Evolutionary conservation across 2,329 filamentous ascomycete genomes (phyloP).

Genomic region (Penicillium italicum): DNA sequence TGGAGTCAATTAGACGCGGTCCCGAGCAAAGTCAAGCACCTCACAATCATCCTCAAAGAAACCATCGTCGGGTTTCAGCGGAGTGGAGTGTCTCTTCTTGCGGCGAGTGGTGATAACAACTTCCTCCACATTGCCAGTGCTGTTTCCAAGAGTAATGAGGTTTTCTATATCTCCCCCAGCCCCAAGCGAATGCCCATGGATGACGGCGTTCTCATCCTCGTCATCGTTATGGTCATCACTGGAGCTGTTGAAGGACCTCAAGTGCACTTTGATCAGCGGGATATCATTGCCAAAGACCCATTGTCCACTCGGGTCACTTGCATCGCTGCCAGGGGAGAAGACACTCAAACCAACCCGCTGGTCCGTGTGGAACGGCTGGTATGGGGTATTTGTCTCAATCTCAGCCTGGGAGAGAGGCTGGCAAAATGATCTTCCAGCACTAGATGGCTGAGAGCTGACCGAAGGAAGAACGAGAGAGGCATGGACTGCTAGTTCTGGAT

Average conservation of each 20-base stretch:
- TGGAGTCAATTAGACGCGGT: constrained; percentile 45
- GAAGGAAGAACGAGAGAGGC: constrained; percentile 45
- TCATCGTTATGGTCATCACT: constrained; percentile 40
- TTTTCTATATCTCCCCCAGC: constrained; percentile 47
- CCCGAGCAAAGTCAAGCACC: constrained; percentile 77
- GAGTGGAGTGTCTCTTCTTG: constrained; percentile 50
- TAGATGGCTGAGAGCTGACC: constrained; percentile 41
- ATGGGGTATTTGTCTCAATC: constrained; percentile 92
- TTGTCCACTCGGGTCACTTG: constrained; percentile 37
- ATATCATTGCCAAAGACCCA: constrained; percentile 56
- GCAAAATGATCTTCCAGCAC: constrained; percentile 40
- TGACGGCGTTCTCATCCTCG: constrained; percentile 23
- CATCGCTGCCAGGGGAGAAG: constrained; percentile 46
- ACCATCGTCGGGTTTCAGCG: constrained; percentile 54
- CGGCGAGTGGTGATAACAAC: constrained; percentile 78
- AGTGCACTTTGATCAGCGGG: constrained; percentile 46
- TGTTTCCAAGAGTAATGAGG: constrained; percentile 49
- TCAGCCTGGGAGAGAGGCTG: constrained; percentile 71
- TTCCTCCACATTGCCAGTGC: constrained; percentile 63
- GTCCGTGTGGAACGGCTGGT: constrained; percentile 94
- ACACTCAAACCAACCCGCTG: constrained; percentile 74
- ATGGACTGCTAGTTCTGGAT: constrained; percentile 39
- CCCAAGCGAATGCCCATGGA: constrained; percentile 28
- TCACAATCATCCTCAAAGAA: constrained; percentile 94
- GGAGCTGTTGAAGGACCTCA: constrained; percentile 43